Base-by-base conservation (phyloP, 768 basidiomycete genomes). In the Postia placenta region DNA sequence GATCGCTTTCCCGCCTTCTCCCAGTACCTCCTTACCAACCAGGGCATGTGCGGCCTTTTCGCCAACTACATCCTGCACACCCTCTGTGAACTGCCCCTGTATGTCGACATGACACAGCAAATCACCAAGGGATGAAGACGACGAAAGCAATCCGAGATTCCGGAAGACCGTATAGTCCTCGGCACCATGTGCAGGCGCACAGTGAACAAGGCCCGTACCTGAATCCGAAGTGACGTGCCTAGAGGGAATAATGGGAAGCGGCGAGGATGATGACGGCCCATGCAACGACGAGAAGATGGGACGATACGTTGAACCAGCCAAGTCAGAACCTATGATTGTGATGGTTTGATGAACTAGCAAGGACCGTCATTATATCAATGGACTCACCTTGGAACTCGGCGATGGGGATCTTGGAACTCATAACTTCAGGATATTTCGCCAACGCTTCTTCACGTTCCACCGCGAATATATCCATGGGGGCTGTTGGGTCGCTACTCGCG, bases 191-290 rank as follows among this genome's bases (percentile, higher is more conserved):
- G 91, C 93, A 11, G 95, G 94, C 0, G 95, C 94, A 55, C 87
- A 90, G 60, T 98, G 95, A 1, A 99, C 95, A 11, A 97, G 76
- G 27, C 95, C 94, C 1, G 94, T 96, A 5, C 95, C 95, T n/a
- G 92, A 87, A 15, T 83, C 78, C 0, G 86, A 67, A 1, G 85
- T 91, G 14, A 98, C 95, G 60, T 95, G 87, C 0, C 73, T 65
- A 1, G 90, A 83, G 1, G 78, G 62, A 33, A 95, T 75, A 40
- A 96, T 64, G 14, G 63, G 56, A 26, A 72, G 56, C 43, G 57
- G 52, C 22, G 45, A 11, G 5, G 48, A 23, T 15, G 20, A 12
- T 23, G 40, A 41, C 24, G 17, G 12, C 9, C 30, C 38, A 23
- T 45, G 28, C 9, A 39, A 48, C 7, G 67, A 51, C 1, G 70